Conservation (phyloP, 139 green algal species). For the Tetradesmus obliquus region DNA sequence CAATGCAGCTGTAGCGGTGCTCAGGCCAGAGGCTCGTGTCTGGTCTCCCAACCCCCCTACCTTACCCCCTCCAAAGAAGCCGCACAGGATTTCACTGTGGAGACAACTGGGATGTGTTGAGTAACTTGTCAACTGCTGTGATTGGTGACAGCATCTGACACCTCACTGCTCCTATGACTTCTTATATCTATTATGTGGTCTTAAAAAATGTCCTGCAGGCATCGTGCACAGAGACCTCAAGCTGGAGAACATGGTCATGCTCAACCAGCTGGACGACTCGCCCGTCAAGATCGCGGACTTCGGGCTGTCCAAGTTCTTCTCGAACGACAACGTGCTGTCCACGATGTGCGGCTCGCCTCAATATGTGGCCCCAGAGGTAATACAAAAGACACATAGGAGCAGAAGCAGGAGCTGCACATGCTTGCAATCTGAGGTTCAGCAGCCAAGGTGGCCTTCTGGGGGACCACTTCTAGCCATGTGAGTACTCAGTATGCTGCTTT, state of each 20-base stretch:
- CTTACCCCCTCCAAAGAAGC: neutral
- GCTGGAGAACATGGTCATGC: constrained; percentile 90
- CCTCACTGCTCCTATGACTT: neutral
- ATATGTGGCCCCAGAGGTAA: constrained; percentile 62
- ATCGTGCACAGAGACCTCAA: constrained; percentile 90
- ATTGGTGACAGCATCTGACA: no score
- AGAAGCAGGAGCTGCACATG: neutral
- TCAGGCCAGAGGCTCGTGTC: neutral
- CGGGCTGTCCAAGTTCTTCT: constrained; percentile 86
- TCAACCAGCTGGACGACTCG: constrained; percentile 69
- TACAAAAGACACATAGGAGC: neutral
- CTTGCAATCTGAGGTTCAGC: no score
- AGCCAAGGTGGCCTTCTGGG: no score
- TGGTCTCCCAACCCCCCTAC: neutral
- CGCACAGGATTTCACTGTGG: neutral
- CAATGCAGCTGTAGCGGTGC: neutral
- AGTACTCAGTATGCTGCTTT: no score
- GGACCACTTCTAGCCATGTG: no score
- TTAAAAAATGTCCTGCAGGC: constrained; percentile 49
- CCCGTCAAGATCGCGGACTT: constrained; percentile 90
- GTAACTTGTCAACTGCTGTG: no score
- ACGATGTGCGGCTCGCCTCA: constrained; percentile 84
- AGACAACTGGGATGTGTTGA: no score
- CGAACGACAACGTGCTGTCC: constrained; percentile 71
- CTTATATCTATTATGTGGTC: no score